Evolutionary conservation across 2,329 filamentous ascomycete genomes (phyloP).

Genomic region (Huntiella savannae): DNA sequence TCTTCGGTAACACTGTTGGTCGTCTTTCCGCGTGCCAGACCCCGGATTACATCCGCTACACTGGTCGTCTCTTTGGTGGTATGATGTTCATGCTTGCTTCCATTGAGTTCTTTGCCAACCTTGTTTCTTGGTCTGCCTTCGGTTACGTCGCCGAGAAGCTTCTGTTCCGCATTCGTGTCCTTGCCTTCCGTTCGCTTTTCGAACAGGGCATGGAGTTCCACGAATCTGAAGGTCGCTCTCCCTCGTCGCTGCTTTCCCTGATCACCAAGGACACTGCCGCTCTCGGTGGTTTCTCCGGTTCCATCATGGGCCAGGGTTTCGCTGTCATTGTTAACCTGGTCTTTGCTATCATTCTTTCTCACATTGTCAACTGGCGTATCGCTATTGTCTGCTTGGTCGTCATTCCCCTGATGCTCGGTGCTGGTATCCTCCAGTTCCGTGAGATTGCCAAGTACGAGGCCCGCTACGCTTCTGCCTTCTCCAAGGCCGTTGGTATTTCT

Average conservation of each 20-base stretch:
- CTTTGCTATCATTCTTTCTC: constrained; percentile 46
- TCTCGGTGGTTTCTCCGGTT: constrained; percentile 49
- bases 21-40: constrained; percentile 28
- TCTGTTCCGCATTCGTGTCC: constrained; percentile 41
- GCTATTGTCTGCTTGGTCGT: constrained; percentile 51
- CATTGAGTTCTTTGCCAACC: constrained; percentile 31
- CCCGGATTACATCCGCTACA: constrained; percentile 19
- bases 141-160: constrained; percentile 38
- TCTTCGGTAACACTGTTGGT: constrained; percentile 25
- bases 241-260: constrained; percentile 41
- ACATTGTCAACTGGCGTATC: constrained; percentile 59
- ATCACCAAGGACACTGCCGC: constrained; percentile 52
- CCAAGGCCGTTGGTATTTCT: constrained; percentile 42
- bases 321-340: constrained; percentile 50
- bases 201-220: constrained; percentile 54
- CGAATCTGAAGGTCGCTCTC: constrained; percentile 42
- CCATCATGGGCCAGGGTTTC: constrained; percentile 49
- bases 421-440: constrained; percentile 49
- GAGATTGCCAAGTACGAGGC: constrained; percentile 43
- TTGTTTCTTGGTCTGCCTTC: constrained; percentile 34
- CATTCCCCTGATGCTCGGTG: constrained; percentile 48
- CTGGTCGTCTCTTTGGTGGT: constrained; percentile 30
- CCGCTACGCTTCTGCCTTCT: constrained; percentile 44
- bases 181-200: constrained; percentile 45
- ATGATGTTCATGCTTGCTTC: constrained; percentile 36